Base-by-base conservation (phyloP, 2,329 filamentous ascomycete species). In the Sporothrix phasma region DNA sequence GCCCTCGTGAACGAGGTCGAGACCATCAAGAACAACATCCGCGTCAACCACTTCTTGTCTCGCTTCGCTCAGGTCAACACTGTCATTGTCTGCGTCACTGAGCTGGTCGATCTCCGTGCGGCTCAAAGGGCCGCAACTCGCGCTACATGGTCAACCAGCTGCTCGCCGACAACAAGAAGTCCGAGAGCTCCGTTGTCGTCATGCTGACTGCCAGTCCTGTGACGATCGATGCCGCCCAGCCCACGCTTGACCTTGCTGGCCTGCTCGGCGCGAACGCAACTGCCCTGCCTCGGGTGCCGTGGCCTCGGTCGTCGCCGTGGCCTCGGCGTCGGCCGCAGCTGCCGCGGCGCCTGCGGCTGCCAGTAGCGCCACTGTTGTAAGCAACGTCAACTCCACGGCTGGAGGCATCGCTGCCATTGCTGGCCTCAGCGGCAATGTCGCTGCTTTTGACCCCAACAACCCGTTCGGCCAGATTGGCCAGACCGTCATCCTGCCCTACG, bases 21-120 rank as follows among this genome's bases (percentile, higher is more conserved):
- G 66, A 73, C 71, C 24, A 74, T 77, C 70, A 77, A 77, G 72
- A 74, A 77, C 66, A 77, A 76, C 67, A 77, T 76, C 66, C 73
- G 75, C 10, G 63, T 76, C 51, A 78, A 77, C 68, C 73, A 74
- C 65, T 76, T 78, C 69, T 72, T 72, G 66, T 69, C 73, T 8
- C 72, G 72, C 19, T 76, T 75, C 63, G 66, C 68, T 8, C 72
- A 75, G 69, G 74, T 74, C 4, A 77, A 77, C 68, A 73, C 70
- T 8, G 71, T 77, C 39, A 74, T 77, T 39, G 73, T 77, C 10
- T 72, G 69, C 3, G 74, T 77, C 15, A 74, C 75, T 3, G 71
- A 73, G 5, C 65, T 77, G 3, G 67, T 77, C 17, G 75, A 77
- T 64, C 69, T 71, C 22, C 73, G 75, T n/a, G 59, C 29, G 70